Evolutionary conservation across 2,329 filamentous ascomycete genomes (phyloP), one percentile per base, ranked within the genome.

Genomic region (Ceratocystis alfenasii): DNA sequence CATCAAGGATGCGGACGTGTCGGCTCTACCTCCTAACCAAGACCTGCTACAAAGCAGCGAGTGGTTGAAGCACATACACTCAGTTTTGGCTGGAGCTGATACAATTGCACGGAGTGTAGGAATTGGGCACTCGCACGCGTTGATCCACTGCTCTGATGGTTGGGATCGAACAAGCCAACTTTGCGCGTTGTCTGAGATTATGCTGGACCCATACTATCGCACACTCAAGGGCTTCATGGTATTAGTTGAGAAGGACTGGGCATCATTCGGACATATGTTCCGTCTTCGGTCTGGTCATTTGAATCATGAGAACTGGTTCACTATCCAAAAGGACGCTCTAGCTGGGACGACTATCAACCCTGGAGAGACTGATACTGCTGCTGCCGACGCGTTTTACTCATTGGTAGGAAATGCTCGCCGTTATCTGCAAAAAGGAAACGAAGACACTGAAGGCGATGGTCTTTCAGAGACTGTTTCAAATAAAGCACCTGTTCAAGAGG

Each of bases 241-340:
- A 1, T 78, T 99, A 5, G 83, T 99, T 1, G 94, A 99, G 75
- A 99, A 99, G 74, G 94, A 99, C 73, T 99, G 94, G 90, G 77
- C 99, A 12, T 94, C 93, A 0, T 99, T 96, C 76, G 94, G 94
- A 1, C 93, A 99, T 75, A 96, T 96, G 87, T 99, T 99, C 76
- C 86, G 91, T 65, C 85, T 96, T 71, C 86, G 94, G n/a, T 89
- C 89, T 15, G 94, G 94, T 2, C 88, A 89, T 70, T 77, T 97
- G 65, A 90, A 86, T 72, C 89, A 89, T 69, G 93, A 97, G 70
- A 95, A 95, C 72, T 97, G 92, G 91, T 99, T 99, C 73, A 81
- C 84, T 20, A 83, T 90, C 30, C 90, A 96, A 73, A 92, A 88
- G 71, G 93, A 97, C 74, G 81, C 76, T 76, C 87, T 80, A 79